phyloP scores from a whole-genome alignment of 2,329 filamentous ascomycete species.

The Epicoccum nigrum region DNA sequence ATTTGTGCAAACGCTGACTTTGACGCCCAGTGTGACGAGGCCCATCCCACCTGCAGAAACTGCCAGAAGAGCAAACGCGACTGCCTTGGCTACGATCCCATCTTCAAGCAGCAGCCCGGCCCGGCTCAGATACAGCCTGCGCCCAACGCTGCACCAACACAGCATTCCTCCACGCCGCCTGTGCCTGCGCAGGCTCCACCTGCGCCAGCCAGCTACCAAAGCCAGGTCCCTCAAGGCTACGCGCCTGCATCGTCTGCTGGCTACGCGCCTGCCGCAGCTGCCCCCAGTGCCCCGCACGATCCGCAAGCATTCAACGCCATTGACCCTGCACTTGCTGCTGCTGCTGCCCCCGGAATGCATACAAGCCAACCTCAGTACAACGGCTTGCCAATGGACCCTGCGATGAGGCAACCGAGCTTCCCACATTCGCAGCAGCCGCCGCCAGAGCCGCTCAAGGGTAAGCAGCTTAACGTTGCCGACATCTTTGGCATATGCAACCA shows the following conservation, averaged over 20 bases:
- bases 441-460: constrained; percentile 42
- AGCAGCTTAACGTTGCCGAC: constrained; percentile 40
- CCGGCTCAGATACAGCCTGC: constrained; percentile 76
- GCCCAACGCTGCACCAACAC: constrained; percentile 56
- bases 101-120: constrained; percentile 76
- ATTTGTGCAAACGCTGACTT: constrained; percentile 30
- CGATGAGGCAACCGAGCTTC: constrained; percentile 35
- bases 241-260: constrained; percentile 52
- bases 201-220: constrained; percentile 43
- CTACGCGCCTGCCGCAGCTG: constrained; percentile 43
- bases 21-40: constrained; percentile 83
- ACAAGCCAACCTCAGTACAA: constrained; percentile 40
- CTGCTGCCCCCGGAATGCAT: constrained; percentile 41
- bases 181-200: constrained; percentile 41
- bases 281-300: constrained; percentile 45
- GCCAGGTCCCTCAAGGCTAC: constrained; percentile 51
- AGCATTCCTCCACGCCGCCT: constrained; percentile 39
- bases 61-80: constrained; percentile 89
- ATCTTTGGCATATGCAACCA: constrained; percentile 45
- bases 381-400: constrained; percentile 39
- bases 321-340: constrained; percentile 68
- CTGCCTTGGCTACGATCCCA: constrained; percentile 84
- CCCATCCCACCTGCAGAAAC: constrained; percentile 88
- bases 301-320: constrained; percentile 64
- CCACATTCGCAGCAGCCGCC: constrained; percentile 21